A percentile compares a stretch with the other conserved stretches of the same genome.
These are phyloP conservation scores for Senna tora DNA, from an alignment of 306 rosid species.

Conservation along the genomic window DNA sequence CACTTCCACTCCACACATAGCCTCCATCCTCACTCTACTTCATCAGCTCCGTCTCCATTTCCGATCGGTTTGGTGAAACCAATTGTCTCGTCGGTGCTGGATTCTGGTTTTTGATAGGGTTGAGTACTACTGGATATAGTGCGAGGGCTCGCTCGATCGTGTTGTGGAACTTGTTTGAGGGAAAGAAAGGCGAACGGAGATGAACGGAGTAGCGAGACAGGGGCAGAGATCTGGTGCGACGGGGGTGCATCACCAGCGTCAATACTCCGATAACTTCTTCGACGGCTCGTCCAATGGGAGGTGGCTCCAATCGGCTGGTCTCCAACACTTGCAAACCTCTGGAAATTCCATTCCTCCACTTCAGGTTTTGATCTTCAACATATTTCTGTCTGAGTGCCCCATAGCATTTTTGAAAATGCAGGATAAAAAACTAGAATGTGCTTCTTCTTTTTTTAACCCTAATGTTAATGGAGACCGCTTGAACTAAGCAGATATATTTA, in stretches of 20 bases:
- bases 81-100: constrained; percentile 12
- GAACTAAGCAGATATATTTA: neutral
- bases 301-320: constrained; percentile 98
- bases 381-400: no score
- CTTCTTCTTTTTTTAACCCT: no score
- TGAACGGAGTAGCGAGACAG: constrained; percentile 87
- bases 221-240: no score
- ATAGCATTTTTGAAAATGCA: no score
- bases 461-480: constrained; percentile 37
- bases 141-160: neutral
- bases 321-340: constrained; percentile 81
- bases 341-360: constrained; percentile 60
- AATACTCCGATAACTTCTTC: no score
- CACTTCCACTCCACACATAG: constrained; percentile 44
- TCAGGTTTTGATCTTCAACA: constrained; percentile 57
- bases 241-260: no score
- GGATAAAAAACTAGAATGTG: no score
- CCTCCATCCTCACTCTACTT: no score
- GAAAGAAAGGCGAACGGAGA: constrained; percentile 47
- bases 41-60: no score
- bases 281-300: constrained; percentile 54
- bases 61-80: constrained; percentile 33
- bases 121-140: no score
- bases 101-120: neutral
- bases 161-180: no score